Evolutionary conservation across 495 filamentous ascomycete genomes (phyloP), one percentile per base, ranked within the genome.

Genomic region (Xylaria nigripes): DNA sequence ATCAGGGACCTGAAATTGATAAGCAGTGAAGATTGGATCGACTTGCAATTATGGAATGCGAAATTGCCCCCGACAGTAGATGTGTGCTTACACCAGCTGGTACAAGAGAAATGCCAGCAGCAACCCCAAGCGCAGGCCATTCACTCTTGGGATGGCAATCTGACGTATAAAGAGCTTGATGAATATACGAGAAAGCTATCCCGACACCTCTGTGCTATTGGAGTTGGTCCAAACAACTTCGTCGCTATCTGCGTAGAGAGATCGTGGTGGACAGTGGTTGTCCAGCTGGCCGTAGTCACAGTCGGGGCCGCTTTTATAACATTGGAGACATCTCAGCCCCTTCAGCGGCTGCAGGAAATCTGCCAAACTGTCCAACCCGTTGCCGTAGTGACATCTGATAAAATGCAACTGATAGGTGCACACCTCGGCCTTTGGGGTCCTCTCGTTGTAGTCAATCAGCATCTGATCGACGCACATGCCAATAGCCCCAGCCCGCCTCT

Each of bases 211-310:
- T 40, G 34, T 27, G 42, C 38, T 16, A 8, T 46, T n/a, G 77
- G 78, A 1, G 73, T 80, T 29, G 70, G 72, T 2, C 71, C 76
- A 1, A 77, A 80, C 63, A 58, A 57, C 12, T 64, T 76, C 21
- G 77, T 84, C 44, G 75, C 72, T 3, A 63, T 81, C 16, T 80
- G 73, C 56, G 82, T 83, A 40, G 75, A 80, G 25, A 77, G 76
- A 50, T 73, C 71, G 12, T 65, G 60, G 45, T 77, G 72, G 72
- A 62, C 63, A 16, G 43, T 69, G 0, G 72, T 77, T 27, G 66
- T 68, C 10, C 67, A 70, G 44, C 56, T 73, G 7, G 68, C 67
- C 1, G 64, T 70, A 19, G 38, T 75, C 25, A 62, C 63, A 30
- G 69, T 70, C 8, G 72, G 72, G 2, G 69, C 63, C 34, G 68